Percentiles rank a stretch among this genome's conserved stretches.
Conservation (phyloP, 2,329 filamentous ascomycete species). For the Fusarium albosuccineum region DNA sequence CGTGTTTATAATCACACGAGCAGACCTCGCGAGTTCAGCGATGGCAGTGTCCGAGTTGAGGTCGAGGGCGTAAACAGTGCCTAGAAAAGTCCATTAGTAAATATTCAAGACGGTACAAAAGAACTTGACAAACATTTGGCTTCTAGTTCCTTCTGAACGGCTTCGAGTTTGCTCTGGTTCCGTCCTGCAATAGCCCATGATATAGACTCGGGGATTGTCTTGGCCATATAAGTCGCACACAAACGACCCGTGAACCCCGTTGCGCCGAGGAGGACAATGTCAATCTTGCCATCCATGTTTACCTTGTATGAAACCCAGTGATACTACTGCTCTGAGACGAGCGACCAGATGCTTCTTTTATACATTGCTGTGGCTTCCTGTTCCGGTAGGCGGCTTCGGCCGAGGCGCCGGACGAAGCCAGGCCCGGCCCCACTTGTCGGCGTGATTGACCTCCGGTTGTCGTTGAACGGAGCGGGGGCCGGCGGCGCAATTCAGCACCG, state of each 20-base stretch:
- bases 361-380: neutral
- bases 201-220: slow-evolving; percentile 76
- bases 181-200: slow-evolving; percentile 89
- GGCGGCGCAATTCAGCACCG: slow-evolving; percentile 15
- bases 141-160: slow-evolving; percentile 62
- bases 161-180: slow-evolving; percentile 77
- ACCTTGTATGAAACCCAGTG: rapidly evolving
- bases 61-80: neutral
- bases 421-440: slow-evolving; percentile 26
- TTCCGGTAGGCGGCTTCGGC: neutral
- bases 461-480: slow-evolving; percentile 2
- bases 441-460: slow-evolving; percentile 21
- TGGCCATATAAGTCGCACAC: slow-evolving; percentile 78
- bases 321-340: neutral
- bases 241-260: slow-evolving; percentile 84
- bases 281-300: slow-evolving; percentile 17
- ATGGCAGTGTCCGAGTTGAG: slow-evolving; percentile 2
- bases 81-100: neutral
- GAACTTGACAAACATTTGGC: slow-evolving; percentile 12
- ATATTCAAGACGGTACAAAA: neutral
- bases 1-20: slow-evolving; percentile 19
- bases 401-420: slow-evolving; percentile 17
- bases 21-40: neutral
- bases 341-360: neutral
- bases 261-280: slow-evolving; percentile 66